phyloP scores from a whole-genome alignment of 345 rosid species.

The Eucalyptus leucophloia region DNA sequence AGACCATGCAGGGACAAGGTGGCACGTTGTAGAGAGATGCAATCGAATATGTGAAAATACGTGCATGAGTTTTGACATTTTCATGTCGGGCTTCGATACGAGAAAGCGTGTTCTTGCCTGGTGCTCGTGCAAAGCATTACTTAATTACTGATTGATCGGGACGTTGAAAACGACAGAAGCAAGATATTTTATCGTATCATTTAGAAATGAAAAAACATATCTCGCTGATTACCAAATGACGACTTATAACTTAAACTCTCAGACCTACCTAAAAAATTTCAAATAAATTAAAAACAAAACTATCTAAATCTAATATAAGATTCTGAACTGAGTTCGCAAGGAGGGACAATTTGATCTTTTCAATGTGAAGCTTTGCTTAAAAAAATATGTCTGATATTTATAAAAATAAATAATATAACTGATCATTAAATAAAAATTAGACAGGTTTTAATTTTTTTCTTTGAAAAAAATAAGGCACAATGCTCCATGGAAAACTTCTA shows the following conservation, averaged over 20 bases:
- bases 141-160: neutral
- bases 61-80: neutral
- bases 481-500: neutral
- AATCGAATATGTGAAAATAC: neutral
- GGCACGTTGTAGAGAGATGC: neutral
- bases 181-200: neutral
- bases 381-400: neutral
- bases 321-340: neutral
- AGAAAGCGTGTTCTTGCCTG: neutral
- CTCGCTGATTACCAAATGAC: neutral
- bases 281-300: neutral
- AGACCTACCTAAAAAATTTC: rapidly evolving
- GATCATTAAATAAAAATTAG: neutral
- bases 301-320: neutral
- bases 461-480: neutral
- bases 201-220: neutral
- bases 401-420: neutral
- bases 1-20: neutral
- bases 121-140: neutral
- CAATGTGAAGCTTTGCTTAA: neutral
- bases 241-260: neutral
- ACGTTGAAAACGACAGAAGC: neutral
- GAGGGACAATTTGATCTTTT: neutral
- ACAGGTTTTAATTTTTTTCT: neutral
- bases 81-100: neutral